Evolutionary conservation across 139 green algal species (phyloP), one percentile per base, ranked within the genome.

Genomic region (Chlorella sp.): DNA sequence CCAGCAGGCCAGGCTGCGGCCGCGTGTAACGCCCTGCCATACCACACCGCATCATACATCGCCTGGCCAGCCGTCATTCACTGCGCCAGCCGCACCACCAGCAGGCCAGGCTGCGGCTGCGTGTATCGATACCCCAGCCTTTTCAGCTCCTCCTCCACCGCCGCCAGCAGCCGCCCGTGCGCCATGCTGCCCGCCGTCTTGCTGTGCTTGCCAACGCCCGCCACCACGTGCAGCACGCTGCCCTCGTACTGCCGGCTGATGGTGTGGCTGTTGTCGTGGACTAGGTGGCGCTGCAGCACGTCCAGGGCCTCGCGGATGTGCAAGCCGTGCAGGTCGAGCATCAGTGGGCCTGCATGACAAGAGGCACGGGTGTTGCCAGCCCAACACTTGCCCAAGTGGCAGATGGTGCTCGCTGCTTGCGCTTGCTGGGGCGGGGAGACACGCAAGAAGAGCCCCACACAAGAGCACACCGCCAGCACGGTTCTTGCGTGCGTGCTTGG

Each of bases 311-410:
- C 88, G 1, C 59, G 49, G 17, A 90, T 82, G 33, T 93, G 88
- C 32, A 92, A 74, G 23, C 88, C 88, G 66, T 93, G 88, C 72
- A 93, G 71, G 70, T 93, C 88, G 3, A 93, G 27, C 31, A 59
- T 5, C 31, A 35, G 17, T 30, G 26, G 35, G 24, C 62, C 34
- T 55, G n/a, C 36, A 72, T 2, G 17, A 31, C 10, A 26, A 72
- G n/a, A 14, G 51, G 31, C 62, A 51, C 42, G 61, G 10, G 17
- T 55, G 42, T 24, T 55, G 42, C 17, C 42, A 55, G 10, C 10
- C 17, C 10, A 55, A 55, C 42, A 55, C 42, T 24, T 55, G 42
- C n/a, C n/a, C n/a, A n/a, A n/a, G 17, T 55, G 42, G 10, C 42
- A 55, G 10, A 55, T 55, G 42, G 17, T 55, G 42, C 17, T n/a